Percentiles rank a stretch among this genome's conserved stretches.
Evolutionary conservation across 495 filamentous ascomycete species (phyloP).

Genomic region (Aspergillus cristatus): DNA sequence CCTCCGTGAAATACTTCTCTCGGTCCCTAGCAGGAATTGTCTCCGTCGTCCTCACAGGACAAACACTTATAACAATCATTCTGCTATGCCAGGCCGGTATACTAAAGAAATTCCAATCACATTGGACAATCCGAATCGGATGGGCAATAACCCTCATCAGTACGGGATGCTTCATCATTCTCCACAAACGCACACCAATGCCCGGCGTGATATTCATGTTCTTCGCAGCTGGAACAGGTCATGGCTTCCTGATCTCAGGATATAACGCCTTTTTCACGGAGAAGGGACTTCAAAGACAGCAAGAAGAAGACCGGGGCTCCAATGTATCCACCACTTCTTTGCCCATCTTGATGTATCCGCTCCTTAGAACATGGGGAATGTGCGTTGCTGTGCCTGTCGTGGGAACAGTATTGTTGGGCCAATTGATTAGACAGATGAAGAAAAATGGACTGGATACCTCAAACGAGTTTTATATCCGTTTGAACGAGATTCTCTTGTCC

Average conservation of each 20-base stretch:
- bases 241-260: conserved; percentile 43
- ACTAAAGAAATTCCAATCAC: conserved; percentile 24
- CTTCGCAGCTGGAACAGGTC: conserved; percentile 42
- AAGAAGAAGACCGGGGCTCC: not conserved
- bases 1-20: conserved; percentile 45
- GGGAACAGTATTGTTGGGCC: conserved; percentile 50
- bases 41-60: conserved; percentile 37
- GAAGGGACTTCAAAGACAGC: not conserved
- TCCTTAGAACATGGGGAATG: conserved; percentile 53
- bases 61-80: conserved; percentile 38
- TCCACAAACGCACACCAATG: conserved; percentile 36
- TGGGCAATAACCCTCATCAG: conserved; percentile 42
- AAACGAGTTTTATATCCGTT: conserved; percentile 15
- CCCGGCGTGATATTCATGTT: conserved; percentile 44
- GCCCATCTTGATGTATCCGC: conserved; percentile 41
- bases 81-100: conserved; percentile 15
- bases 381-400: conserved; percentile 54
- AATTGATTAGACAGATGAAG: conserved; percentile 12
- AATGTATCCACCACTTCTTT: conserved; percentile 3
- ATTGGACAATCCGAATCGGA: conserved; percentile 46
- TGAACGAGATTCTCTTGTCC: conserved; percentile 5
- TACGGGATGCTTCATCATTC: conserved; percentile 41
- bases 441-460: conserved; percentile 7
- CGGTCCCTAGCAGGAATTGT: conserved; percentile 50
- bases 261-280: conserved; percentile 29